phyloP scores from a whole-genome alignment of 306 rosid genomes.

The Alnus glutinosa region DNA sequence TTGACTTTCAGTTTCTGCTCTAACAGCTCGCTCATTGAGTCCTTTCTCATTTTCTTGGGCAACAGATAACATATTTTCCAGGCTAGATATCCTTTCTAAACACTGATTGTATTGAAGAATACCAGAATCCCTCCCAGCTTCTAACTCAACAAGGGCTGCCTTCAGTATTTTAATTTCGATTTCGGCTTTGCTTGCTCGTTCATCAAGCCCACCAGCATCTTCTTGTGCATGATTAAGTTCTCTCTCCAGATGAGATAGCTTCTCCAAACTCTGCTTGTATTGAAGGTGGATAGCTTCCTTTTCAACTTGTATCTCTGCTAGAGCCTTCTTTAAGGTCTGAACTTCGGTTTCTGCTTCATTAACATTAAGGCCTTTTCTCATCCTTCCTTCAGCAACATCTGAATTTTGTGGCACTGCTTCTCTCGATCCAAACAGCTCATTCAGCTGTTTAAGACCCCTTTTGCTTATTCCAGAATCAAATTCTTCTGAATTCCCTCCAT shows the following conservation, averaged over 20 bases:
- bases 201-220: constrained; percentile 71
- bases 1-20: constrained; percentile 68
- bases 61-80: constrained; percentile 52
- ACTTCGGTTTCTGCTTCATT: constrained; percentile 49
- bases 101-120: constrained; percentile 65
- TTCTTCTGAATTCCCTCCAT: constrained; percentile 43
- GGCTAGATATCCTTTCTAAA: constrained; percentile 66
- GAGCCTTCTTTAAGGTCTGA: constrained; percentile 57
- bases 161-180: constrained; percentile 72
- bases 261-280: constrained; percentile 70
- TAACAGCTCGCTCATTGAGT: constrained; percentile 51
- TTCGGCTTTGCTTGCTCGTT: constrained; percentile 85
- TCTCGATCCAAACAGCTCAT: constrained; percentile 45
- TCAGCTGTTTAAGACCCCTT: constrained; percentile 79
- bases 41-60: constrained; percentile 57
- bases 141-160: constrained; percentile 68
- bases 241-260: constrained; percentile 60
- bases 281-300: constrained; percentile 74
- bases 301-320: constrained; percentile 66
- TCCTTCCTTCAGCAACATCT: constrained; percentile 26
- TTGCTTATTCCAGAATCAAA: constrained; percentile 40
- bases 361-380: constrained; percentile 18
- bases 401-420: constrained; percentile 26
- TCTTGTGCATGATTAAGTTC: constrained; percentile 56
- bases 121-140: constrained; percentile 68